Evolutionary conservation across 2,329 filamentous ascomycete genomes (phyloP).

Genomic region (Phialophora chinensis): DNA sequence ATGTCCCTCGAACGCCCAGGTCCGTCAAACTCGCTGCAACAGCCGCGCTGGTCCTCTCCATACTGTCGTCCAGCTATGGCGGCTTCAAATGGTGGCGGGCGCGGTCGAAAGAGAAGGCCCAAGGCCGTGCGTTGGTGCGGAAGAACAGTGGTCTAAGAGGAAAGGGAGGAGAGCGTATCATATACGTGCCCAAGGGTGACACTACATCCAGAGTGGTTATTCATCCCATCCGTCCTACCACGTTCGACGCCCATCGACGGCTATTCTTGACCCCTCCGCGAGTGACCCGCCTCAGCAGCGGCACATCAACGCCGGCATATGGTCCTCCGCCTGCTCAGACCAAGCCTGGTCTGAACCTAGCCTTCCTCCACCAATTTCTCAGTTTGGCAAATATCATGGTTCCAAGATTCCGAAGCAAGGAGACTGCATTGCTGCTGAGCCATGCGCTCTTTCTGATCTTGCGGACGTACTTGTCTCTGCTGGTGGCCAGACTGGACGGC

Average conservation of each 20-base stretch:
- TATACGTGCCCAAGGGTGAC: conserved; percentile 92
- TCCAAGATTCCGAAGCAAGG: conserved; percentile 92
- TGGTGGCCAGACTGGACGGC: conserved; percentile 91
- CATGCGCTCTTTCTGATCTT: conserved; percentile 90
- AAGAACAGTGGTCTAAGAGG: conserved; percentile 91
- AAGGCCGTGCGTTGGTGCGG: conserved; percentile 79
- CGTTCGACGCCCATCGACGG: conserved; percentile 93
- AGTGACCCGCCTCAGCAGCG: conserved; percentile 76
- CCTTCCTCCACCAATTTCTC: conserved; percentile 95
- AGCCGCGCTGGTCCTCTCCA: conserved; percentile 74
- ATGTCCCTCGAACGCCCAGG: conserved; percentile 69
- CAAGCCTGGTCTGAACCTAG: conserved; percentile 91
- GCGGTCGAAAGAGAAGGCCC: conserved; percentile 76
- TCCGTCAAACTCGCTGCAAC: conserved; percentile 77
- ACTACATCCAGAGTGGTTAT: conserved; percentile 90
- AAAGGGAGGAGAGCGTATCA: conserved; percentile 92
- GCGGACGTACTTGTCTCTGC: conserved; percentile 88
- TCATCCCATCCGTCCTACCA: conserved; percentile 84
- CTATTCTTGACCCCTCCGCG: conserved; percentile 91
- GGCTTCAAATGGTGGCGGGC: conserved; percentile 77
- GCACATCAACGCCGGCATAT: conserved; percentile 65
- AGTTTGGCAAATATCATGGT: conserved; percentile 98
- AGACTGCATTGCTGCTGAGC: conserved; percentile 85
- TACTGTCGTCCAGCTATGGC: conserved; percentile 79
- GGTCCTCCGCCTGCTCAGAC: conserved; percentile 76